Evolutionary conservation across 2,329 filamentous ascomycete species (phyloP).

Genomic region (Cercospora berteroae): DNA sequence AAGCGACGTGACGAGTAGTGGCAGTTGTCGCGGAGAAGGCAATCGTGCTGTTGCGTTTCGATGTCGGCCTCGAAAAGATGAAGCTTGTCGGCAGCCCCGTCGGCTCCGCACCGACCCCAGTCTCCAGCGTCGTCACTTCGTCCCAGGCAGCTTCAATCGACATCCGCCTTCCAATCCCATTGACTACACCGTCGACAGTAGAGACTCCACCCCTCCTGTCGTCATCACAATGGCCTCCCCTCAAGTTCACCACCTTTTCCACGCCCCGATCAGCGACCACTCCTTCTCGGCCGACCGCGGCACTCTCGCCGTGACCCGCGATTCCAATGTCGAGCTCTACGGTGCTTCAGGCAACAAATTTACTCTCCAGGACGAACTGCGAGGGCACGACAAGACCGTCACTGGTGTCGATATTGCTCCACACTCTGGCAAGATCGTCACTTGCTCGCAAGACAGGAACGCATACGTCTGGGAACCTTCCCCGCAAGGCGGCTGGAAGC

Average conservation of each 20-base stretch:
- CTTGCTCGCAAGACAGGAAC: conserved; percentile 97
- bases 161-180: conserved; percentile 1
- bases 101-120: conserved; percentile 4
- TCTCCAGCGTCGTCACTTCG: conserved; percentile 18
- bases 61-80: conserved; percentile 1
- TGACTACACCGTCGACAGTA: conserved; percentile 64
- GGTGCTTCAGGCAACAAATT: conserved; percentile 63
- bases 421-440: conserved; percentile 86
- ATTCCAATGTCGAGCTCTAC: conserved; percentile 89
- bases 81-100: conserved; percentile 5
- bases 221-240: conserved; percentile 68
- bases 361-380: conserved; percentile 88
- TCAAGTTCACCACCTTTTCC: conserved; percentile 95
- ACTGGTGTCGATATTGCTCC: conserved; percentile 96
- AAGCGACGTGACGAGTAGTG: not conserved
- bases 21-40: not conserved
- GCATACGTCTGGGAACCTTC: conserved; percentile 97
- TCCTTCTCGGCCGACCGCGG: conserved; percentile 92
- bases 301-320: conserved; percentile 85
- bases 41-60: not conserved
- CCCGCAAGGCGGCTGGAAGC: conserved; percentile 86
- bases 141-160: conserved; percentile 8
- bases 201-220: conserved; percentile 86
- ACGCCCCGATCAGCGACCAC: conserved; percentile 93
- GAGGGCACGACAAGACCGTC: conserved; percentile 94